These are phyloP conservation scores for Porphyrellus cyaneotinctus DNA, from an alignment of 768 basidiomycete species.

Conservation along the genomic window DNA sequence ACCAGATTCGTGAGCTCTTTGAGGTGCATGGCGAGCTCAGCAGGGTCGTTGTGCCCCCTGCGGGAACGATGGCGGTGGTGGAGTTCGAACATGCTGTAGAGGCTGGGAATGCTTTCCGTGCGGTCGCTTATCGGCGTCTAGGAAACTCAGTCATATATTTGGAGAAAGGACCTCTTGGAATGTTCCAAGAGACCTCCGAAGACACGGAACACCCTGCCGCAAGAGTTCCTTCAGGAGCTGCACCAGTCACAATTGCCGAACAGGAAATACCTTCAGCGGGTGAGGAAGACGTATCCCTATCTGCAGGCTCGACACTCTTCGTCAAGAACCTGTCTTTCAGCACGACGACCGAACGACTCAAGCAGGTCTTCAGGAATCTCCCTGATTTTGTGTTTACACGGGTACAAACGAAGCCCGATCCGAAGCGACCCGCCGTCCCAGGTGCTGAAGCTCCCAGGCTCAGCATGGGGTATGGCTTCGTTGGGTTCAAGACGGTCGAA, in stretches of 20 bases:
- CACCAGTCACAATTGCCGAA: slow-evolving; percentile 43
- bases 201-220: slow-evolving; percentile 14
- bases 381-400: slow-evolving; percentile 83
- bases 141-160: slow-evolving; percentile 90
- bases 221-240: slow-evolving; percentile 18
- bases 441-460: slow-evolving; percentile 46
- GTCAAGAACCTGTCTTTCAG: slow-evolving; percentile 94
- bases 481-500: slow-evolving; percentile 79
- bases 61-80: slow-evolving; percentile 90
- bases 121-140: slow-evolving; percentile 80
- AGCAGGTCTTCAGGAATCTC: slow-evolving; percentile 64
- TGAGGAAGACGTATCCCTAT: slow-evolving; percentile 41
- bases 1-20: slow-evolving; percentile 78
- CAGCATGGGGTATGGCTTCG: slow-evolving; percentile 96
- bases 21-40: slow-evolving; percentile 65
- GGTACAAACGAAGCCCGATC: slow-evolving; percentile 87
- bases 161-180: slow-evolving; percentile 84
- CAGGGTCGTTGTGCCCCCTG: slow-evolving; percentile 81
- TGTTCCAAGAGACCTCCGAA: slow-evolving; percentile 56
- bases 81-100: slow-evolving; percentile 74
- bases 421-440: slow-evolving; percentile 49
- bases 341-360: slow-evolving; percentile 75
- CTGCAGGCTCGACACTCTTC: slow-evolving; percentile 79
- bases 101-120: slow-evolving; percentile 71
- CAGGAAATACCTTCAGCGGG: slow-evolving; percentile 33